Evolutionary conservation across 2,329 filamentous ascomycete species (phyloP).

Genomic region (Achaetomium macrosporum): DNA sequence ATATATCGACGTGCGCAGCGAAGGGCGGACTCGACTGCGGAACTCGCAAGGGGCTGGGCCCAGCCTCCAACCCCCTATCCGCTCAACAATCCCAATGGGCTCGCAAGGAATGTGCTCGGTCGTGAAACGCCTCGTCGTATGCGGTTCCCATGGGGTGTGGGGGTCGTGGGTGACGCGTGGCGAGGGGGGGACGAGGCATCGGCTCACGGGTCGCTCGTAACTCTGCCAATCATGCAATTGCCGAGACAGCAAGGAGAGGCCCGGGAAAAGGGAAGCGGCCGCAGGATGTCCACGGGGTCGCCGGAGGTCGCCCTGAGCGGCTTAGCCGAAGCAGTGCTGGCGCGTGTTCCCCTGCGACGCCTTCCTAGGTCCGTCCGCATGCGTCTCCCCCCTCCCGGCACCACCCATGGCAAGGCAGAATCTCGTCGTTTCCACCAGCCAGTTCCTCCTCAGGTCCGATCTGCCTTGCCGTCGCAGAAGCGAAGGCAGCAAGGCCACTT

Average conservation of each 20-base stretch:
- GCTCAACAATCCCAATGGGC: constrained; percentile 1
- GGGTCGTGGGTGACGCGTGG: constrained; percentile 1
- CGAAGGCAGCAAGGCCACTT: constrained; percentile 13
- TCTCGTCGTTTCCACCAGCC: background rate
- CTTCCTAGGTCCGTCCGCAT: constrained; percentile 7
- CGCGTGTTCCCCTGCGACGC: constrained; percentile 9
- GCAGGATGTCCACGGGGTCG: constrained; percentile 11
- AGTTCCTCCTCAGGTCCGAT: constrained; percentile 7
- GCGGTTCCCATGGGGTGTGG: background rate
- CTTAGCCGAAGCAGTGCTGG: constrained; percentile 11
- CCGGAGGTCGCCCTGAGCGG: constrained; percentile 13
- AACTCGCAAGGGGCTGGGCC: constrained; percentile 11
- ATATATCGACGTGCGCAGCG: constrained; percentile 14
- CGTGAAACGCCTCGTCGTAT: constrained; percentile 11
- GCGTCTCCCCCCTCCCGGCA: constrained; percentile 3
- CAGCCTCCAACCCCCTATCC: background rate
- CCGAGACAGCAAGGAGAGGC: constrained; percentile 12
- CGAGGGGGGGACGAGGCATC: constrained; percentile 8
- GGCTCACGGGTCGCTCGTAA: constrained; percentile 16
- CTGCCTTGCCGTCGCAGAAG: constrained; percentile 10
- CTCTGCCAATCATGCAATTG: constrained; percentile 17
- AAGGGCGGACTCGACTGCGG: constrained; percentile 13
- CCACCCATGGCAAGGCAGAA: constrained; percentile 13
- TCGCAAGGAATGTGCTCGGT: constrained; percentile 13
- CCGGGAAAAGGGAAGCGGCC: constrained; percentile 5